Evolutionary conservation across 1,139 yeast genomes (phyloP).

Genomic region (Pichia inconspicua): DNA sequence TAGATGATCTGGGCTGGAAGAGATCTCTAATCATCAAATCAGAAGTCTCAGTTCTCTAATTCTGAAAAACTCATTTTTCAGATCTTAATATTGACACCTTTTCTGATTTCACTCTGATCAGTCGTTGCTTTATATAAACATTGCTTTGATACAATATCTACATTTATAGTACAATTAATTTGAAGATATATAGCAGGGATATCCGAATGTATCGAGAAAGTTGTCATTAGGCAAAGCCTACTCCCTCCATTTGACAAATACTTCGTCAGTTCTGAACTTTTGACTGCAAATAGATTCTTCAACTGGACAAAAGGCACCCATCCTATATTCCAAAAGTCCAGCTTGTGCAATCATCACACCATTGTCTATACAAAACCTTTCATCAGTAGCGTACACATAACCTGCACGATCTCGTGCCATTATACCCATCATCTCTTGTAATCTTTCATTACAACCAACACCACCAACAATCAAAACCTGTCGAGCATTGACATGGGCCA

Average conservation of each 20-base stretch:
- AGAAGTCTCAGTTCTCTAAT: background rate
- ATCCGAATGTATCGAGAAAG: no score
- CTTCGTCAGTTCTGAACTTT: conserved; percentile 90
- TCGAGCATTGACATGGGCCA: conserved; percentile 90
- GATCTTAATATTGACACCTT: no score
- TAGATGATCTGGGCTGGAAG: conserved; percentile 5
- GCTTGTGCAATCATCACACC: conserved; percentile 99
- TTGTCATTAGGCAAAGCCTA: no score
- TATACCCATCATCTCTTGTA: conserved; percentile 91
- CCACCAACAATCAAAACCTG: conserved; percentile 97
- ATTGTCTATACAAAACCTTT: conserved; percentile 91
- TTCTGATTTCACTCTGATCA: no score
- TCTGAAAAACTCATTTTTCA: conserved; percentile 1
- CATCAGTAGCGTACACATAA: conserved; percentile 86
- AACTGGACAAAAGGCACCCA: conserved; percentile 60
- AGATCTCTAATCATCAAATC: background rate
- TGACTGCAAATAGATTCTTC: conserved; percentile 83
- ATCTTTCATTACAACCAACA: conserved; percentile 86
- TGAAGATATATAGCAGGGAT: no score
- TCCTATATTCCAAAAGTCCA: conserved; percentile 78
- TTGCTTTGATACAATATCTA: no score
- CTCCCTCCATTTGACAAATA: conserved; percentile 65
- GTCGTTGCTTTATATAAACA: no score
- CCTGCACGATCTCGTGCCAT: conserved; percentile 93
- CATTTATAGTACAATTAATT: background rate